Evolutionary conservation across 129 eudicot genomes (phyloP).

Genomic region (Glebionis coronaria): DNA sequence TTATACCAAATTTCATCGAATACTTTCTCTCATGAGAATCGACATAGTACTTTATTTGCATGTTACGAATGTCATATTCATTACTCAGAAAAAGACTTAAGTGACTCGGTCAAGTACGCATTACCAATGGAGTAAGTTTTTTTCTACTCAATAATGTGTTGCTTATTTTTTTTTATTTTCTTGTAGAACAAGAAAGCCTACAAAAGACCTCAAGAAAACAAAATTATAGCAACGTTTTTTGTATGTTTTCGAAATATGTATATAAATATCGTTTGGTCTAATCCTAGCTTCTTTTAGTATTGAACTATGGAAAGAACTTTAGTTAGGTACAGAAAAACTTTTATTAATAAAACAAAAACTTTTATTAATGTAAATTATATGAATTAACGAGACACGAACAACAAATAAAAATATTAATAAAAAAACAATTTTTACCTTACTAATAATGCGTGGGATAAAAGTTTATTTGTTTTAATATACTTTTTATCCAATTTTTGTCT

Average conservation of each 20-base stretch:
- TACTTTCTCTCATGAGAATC: no score
- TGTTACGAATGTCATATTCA: not conserved
- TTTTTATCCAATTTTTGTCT: no score
- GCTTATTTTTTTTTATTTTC: slow-evolving; percentile 10
- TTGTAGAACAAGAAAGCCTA: not conserved
- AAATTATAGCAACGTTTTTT: not conserved
- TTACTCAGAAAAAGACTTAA: slow-evolving; percentile 9
- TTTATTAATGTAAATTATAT: no score
- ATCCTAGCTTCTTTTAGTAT: not conserved
- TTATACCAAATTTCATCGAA: no score
- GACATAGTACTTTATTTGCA: not conserved
- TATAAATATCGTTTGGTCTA: not conserved
- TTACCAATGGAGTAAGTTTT: slow-evolving; percentile 14
- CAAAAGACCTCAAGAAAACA: not conserved
- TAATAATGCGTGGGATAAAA: no score
- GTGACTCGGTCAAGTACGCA: slow-evolving; percentile 28
- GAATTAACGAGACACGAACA: no score
- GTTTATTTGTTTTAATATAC: no score
- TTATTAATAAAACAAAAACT: no score
- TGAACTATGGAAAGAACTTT: not conserved
- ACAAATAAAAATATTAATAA: no score
- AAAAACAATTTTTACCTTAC: no score
- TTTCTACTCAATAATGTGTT: slow-evolving; percentile 4
- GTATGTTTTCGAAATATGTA: not conserved
- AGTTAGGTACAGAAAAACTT: not conserved